These are phyloP conservation scores for Diaporthe eres DNA, from an alignment of 2,329 filamentous ascomycete species.

Conservation along the genomic window DNA sequence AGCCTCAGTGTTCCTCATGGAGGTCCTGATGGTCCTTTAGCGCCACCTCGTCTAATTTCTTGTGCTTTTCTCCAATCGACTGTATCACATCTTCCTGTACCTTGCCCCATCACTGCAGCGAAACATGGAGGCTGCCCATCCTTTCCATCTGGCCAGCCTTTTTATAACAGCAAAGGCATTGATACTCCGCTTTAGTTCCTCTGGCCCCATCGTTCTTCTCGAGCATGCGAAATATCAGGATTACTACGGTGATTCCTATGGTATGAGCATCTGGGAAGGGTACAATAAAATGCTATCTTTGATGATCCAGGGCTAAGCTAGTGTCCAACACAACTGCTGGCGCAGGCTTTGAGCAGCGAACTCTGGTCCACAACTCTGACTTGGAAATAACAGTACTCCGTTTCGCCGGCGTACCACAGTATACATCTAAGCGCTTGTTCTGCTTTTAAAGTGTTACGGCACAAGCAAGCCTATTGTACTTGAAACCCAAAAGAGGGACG, in stretches of 20 bases:
- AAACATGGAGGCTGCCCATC: neutral
- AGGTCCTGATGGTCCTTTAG: neutral
- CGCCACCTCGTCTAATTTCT: neutral
- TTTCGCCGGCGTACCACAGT: neutral
- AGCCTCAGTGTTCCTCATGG: neutral
- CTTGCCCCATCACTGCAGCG: neutral
- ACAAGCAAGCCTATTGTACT: too few relatives aligned
- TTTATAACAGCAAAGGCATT: neutral
- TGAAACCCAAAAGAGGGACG: too few relatives aligned
- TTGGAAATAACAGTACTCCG: neutral
- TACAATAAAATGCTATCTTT: neutral
- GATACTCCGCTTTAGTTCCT: neutral
- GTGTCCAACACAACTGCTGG: neutral
- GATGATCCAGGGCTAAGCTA: neutral
- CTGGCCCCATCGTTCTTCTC: neutral
- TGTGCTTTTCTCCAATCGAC: neutral
- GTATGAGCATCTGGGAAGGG: neutral
- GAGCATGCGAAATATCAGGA: neutral
- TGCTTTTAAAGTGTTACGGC: too few relatives aligned
- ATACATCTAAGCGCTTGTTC: too few relatives aligned
- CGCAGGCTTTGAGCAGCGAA: neutral
- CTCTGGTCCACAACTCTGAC: neutral
- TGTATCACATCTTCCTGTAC: neutral
- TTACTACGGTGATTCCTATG: neutral
- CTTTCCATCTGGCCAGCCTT: neutral